A percentile compares a stretch with the other conserved stretches of the same genome.
Evolutionary conservation across 2,329 filamentous ascomycete species (phyloP).

Genomic region (Lecanicillium sp.): DNA sequence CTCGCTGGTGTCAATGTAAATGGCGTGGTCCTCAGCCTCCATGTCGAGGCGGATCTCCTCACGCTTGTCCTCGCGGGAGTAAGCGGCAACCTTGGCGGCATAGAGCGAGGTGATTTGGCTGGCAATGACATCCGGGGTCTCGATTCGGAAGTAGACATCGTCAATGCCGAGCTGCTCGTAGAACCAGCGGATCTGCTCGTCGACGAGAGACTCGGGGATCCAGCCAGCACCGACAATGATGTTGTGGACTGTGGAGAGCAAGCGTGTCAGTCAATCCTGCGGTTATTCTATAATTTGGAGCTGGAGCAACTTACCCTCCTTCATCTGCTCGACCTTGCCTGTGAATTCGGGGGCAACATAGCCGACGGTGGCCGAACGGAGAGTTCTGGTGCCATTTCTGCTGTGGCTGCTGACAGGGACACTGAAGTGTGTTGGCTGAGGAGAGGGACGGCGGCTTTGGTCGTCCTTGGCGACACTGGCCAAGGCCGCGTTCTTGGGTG

Average conservation of each 20-base stretch:
- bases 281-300: constrained; percentile 6
- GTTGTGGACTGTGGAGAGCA: constrained; percentile 58
- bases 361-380: constrained; percentile 84
- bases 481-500: constrained; percentile 32
- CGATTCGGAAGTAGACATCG: constrained; percentile 95
- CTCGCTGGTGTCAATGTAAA: constrained; percentile 96
- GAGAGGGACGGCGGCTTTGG: constrained; percentile 63
- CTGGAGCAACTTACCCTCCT: constrained; percentile 48
- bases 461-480: constrained; percentile 32
- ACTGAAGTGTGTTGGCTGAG: constrained; percentile 79
- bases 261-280: too few species aligned
- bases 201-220: constrained; percentile 76
- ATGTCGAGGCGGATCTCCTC: constrained; percentile 94
- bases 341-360: constrained; percentile 93
- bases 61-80: constrained; percentile 85
- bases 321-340: constrained; percentile 88
- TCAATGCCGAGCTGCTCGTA: constrained; percentile 97
- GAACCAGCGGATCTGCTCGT: constrained; percentile 89
- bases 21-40: constrained; percentile 88
- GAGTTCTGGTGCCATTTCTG: constrained; percentile 60
- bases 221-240: constrained; percentile 72
- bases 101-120: constrained; percentile 95
- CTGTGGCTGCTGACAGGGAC: constrained; percentile 51
- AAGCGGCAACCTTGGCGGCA: constrained; percentile 91
- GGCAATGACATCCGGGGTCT: constrained; percentile 77